A percentile compares a stretch with the other conserved stretches of the same genome.
These are phyloP conservation scores for Fraxinus velutina DNA, from an alignment of 305 asterid species.

Conservation along the genomic window DNA sequence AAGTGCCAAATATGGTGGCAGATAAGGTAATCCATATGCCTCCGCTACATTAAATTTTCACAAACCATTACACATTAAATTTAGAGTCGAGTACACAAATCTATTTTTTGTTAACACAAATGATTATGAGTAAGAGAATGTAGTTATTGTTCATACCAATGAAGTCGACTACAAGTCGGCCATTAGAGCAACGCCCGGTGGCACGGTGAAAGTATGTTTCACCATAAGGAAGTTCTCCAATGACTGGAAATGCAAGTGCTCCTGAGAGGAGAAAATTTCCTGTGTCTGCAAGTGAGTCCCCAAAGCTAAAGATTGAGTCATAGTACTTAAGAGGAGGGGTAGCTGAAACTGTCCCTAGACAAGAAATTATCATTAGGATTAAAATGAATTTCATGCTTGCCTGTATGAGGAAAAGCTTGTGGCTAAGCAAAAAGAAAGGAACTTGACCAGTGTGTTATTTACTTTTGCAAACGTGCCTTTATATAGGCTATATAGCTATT, in stretches of 20 bases:
- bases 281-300: conserved; percentile 78
- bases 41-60: conserved; percentile 44
- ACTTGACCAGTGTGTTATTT: not conserved
- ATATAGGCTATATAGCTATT: not conserved
- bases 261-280: conserved; percentile 70
- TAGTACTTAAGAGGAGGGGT: conserved; percentile 27
- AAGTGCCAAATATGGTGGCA: conserved; percentile 56
- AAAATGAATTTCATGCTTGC: conserved; percentile 25
- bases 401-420: not conserved
- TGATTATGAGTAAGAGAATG: not conserved
- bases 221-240: conserved; percentile 64
- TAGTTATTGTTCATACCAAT: conserved; percentile 38
- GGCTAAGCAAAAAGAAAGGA: not conserved
- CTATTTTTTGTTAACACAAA: not conserved
- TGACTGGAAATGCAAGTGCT: conserved; percentile 61
- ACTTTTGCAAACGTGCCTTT: not conserved
- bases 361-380: conserved; percentile 17
- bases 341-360: conserved; percentile 22
- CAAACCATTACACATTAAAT: not conserved
- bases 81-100: not conserved
- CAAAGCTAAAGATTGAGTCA: conserved; percentile 70
- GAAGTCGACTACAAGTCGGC: conserved; percentile 72
- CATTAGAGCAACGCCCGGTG: conserved; percentile 78
- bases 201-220: conserved; percentile 65
- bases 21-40: conserved; percentile 65